A percentile compares a stretch with the other conserved stretches of the same genome.
These are phyloP conservation scores for Pelargonium fulgidum DNA, from an alignment of 441 rosid species.

Conservation along the genomic window DNA sequence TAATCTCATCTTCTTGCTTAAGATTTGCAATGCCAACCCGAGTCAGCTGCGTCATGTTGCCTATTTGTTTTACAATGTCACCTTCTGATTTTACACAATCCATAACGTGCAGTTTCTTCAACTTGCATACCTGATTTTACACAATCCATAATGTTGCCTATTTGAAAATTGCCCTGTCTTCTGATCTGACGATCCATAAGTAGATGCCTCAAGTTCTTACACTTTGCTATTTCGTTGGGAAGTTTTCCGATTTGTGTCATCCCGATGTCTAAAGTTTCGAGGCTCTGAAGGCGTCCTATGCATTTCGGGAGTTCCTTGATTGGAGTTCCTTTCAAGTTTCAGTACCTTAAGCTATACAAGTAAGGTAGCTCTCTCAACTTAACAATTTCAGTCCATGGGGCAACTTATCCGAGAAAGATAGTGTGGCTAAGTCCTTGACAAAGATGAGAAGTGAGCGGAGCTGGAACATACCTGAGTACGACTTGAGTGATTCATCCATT, in stretches of 20 bases:
- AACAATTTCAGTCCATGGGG: neutral
- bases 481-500: constrained; percentile 7
- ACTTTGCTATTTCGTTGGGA: constrained; percentile 14
- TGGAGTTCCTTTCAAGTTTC: constrained; percentile 4
- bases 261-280: constrained; percentile 25
- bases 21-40: constrained; percentile 28
- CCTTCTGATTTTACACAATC: constrained; percentile 9
- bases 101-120: constrained; percentile 33
- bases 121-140: constrained; percentile 17
- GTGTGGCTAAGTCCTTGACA: constrained; percentile 3
- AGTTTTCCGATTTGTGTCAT: constrained; percentile 8
- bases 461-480: constrained; percentile 8
- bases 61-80: constrained; percentile 15
- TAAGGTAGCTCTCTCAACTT: neutral
- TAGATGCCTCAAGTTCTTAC: constrained; percentile 26
- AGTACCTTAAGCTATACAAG: constrained; percentile 16
- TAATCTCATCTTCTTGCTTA: constrained; percentile 23
- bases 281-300: constrained; percentile 27
- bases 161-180: neutral
- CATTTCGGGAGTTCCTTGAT: constrained; percentile 18
- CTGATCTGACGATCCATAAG: constrained; percentile 16
- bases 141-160: constrained; percentile 14
- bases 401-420: neutral
- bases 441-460: constrained; percentile 34
- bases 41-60: constrained; percentile 30